phyloP scores from a whole-genome alignment of 805 yeast genomes.

The Nakazawaea ambrosiae region DNA sequence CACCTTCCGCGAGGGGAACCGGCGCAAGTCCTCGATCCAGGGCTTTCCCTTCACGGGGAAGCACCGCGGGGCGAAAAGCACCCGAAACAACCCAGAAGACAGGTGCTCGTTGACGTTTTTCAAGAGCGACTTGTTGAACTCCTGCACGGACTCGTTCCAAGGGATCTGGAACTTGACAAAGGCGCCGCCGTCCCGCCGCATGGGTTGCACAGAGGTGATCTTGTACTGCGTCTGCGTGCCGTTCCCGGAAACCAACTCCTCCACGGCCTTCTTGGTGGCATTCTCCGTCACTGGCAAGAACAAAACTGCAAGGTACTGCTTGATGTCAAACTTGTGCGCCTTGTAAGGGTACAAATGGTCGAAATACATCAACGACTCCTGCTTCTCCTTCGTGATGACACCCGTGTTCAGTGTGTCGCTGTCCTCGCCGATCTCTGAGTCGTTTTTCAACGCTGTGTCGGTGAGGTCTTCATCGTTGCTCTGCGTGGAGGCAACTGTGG shows the following conservation, averaged over 20 bases:
- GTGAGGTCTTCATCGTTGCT: slow-evolving; percentile 5
- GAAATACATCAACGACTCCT: slow-evolving; percentile 48
- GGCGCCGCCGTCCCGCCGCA: slow-evolving; percentile 87
- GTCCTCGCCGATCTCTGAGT: slow-evolving; percentile 47
- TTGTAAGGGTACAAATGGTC: slow-evolving; percentile 44
- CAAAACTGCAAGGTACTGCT: slow-evolving; percentile 34
- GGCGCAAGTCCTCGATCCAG: slow-evolving; percentile 89
- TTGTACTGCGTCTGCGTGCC: slow-evolving; percentile 22
- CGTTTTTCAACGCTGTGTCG: slow-evolving; percentile 12
- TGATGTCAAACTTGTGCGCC: slow-evolving; percentile 35
- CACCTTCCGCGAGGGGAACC: slow-evolving; percentile 61
- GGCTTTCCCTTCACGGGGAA: slow-evolving; percentile 86
- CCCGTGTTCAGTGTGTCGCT: slow-evolving; percentile 51
- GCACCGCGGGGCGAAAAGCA: slow-evolving; percentile 44
- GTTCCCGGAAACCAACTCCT: slow-evolving; percentile 30
- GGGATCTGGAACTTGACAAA: slow-evolving; percentile 75
- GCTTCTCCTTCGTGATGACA: slow-evolving; percentile 40
- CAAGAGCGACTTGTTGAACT: slow-evolving; percentile 43
- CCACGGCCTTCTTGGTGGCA: slow-evolving; percentile 21
- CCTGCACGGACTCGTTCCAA: slow-evolving; percentile 37
- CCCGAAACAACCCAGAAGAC: slow-evolving; percentile 26
- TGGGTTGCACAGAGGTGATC: slow-evolving; percentile 57
- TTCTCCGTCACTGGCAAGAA: slow-evolving; percentile 31
- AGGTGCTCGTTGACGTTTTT: slow-evolving; percentile 24
- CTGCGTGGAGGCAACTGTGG: no score